Conservation (phyloP, 2,329 filamentous ascomycete species). For the Elsinoe perseae region DNA sequence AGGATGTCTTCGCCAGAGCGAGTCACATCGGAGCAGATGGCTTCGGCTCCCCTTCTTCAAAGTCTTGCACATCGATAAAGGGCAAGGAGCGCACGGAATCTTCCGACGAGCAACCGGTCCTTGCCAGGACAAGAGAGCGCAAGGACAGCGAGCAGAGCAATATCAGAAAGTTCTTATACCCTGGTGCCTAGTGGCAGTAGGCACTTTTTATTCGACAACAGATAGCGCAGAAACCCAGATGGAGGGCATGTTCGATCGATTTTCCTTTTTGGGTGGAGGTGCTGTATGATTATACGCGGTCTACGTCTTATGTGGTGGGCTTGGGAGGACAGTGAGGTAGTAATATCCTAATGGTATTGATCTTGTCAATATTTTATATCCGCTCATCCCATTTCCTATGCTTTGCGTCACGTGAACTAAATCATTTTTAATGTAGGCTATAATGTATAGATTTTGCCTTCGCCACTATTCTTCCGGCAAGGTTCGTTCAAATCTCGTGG, state of each 20-base stretch:
- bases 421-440: no score
- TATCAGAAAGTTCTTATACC: slow-evolving; percentile 11
- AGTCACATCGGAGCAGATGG: neutral
- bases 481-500: no score
- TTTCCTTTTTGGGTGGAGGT: neutral
- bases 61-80: neutral
- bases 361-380: neutral
- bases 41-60: neutral
- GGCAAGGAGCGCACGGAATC: neutral
- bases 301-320: neutral
- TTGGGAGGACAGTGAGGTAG: neutral
- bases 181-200: slow-evolving; percentile 13
- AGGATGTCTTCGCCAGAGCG: slow-evolving; percentile 12
- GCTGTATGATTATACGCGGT: slow-evolving; percentile 5
- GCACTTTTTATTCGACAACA: slow-evolving; percentile 4
- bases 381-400: neutral
- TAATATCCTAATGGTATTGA: slow-evolving; percentile 6
- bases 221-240: neutral
- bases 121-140: neutral
- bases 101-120: neutral
- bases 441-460: no score
- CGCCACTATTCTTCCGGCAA: no score
- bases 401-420: no score
- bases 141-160: neutral
- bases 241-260: neutral